Evolutionary conservation across 2,329 filamentous ascomycete genomes (phyloP).

Genomic region (Colletotrichum sp.): DNA sequence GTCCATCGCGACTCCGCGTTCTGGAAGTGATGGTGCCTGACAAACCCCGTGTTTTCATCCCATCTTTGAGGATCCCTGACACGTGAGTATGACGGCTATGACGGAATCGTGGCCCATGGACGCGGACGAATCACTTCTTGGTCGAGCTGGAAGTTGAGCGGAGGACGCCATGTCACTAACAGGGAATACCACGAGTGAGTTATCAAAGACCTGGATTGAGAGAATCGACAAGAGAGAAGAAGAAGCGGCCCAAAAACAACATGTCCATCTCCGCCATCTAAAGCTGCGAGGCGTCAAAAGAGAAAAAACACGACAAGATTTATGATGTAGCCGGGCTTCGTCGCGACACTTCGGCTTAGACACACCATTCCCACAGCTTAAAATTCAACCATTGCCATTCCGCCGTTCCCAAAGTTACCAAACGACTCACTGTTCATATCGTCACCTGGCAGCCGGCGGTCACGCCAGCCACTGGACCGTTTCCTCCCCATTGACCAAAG

Average conservation of each 20-base stretch:
- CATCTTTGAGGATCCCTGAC: neutral
- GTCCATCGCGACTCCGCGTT: neutral
- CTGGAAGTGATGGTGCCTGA: neutral
- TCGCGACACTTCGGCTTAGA: slow-evolving; percentile 39
- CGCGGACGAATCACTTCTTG: neutral
- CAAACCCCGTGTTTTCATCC: neutral
- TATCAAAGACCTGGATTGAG: slow-evolving; percentile 22
- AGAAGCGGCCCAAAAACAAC: slow-evolving; percentile 18
- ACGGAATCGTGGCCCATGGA: neutral
- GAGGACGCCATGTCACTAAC: neutral
- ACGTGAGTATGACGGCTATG: slow-evolving; percentile 1
- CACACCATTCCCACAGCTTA: slow-evolving; percentile 14
- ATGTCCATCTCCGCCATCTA: slow-evolving; percentile 40
- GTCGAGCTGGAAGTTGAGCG: neutral
- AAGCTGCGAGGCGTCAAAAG: slow-evolving; percentile 38
- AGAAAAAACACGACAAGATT: slow-evolving; percentile 47
- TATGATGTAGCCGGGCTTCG: slow-evolving; percentile 49
- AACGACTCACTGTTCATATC: slow-evolving; percentile 25
- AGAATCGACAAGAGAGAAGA: slow-evolving; percentile 22
- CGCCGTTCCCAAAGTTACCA: slow-evolving; percentile 16
- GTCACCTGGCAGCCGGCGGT: slow-evolving; percentile 32
- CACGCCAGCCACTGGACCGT: slow-evolving; percentile 4
- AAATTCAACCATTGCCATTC: slow-evolving; percentile 28
- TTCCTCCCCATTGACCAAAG: neutral
- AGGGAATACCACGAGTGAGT: neutral